Evolutionary conservation across 805 yeast genomes (phyloP).

Genomic region (Saccharomyces mikatae): DNA sequence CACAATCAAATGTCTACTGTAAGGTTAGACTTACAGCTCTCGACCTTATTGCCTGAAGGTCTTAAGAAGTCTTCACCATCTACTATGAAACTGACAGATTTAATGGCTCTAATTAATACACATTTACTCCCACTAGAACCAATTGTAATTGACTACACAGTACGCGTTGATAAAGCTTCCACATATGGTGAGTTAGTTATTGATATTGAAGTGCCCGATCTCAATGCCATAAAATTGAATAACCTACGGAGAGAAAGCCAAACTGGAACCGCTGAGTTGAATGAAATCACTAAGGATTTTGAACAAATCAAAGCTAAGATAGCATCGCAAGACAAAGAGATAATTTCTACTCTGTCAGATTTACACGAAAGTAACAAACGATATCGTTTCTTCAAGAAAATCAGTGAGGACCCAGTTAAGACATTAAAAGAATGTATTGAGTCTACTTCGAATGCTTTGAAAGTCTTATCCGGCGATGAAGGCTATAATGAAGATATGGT

Average conservation of each 20-base stretch:
- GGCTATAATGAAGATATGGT: slow-evolving; percentile 84
- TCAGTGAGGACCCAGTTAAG: slow-evolving; percentile 68
- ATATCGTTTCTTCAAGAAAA: slow-evolving; percentile 67
- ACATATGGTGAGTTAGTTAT: slow-evolving; percentile 74
- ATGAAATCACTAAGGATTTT: slow-evolving; percentile 25
- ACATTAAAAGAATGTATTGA: slow-evolving; percentile 68
- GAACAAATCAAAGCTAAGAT: slow-evolving; percentile 34
- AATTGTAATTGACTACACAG: slow-evolving; percentile 61
- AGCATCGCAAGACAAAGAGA: slow-evolving; percentile 36
- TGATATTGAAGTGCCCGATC: slow-evolving; percentile 58
- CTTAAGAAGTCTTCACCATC: slow-evolving; percentile 4
- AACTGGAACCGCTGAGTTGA: slow-evolving; percentile 23
- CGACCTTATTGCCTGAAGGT: slow-evolving; percentile 32
- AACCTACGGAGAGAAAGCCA: slow-evolving; percentile 25
- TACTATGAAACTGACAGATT: slow-evolving; percentile 44
- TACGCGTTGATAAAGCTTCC: slow-evolving; percentile 67
- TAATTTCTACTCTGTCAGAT: slow-evolving; percentile 40
- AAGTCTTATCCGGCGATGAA: slow-evolving; percentile 81
- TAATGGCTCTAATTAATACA: slow-evolving; percentile 31
- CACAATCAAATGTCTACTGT: slow-evolving; percentile 47
- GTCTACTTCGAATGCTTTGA: slow-evolving; percentile 76
- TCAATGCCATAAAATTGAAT: slow-evolving; percentile 20
- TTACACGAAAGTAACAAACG: slow-evolving; percentile 50
- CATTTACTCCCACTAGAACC: slow-evolving; percentile 77
- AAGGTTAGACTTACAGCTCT: slow-evolving; percentile 41